Evolutionary conservation across 2,329 filamentous ascomycete genomes (phyloP).

Genomic region (Colletotrichum tamarilloi): DNA sequence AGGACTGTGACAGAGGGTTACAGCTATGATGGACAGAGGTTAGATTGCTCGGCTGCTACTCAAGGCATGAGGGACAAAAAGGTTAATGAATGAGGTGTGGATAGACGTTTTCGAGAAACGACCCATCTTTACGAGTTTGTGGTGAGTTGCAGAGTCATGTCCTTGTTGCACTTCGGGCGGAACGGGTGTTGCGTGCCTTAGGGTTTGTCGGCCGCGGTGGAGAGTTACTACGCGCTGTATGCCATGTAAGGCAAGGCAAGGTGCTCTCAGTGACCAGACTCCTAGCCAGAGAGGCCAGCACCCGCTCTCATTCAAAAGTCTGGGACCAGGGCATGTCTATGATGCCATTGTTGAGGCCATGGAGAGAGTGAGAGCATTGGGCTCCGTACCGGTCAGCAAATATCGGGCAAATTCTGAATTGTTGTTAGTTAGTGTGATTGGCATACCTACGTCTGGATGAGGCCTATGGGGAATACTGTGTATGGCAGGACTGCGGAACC

Average conservation of each 20-base stretch:
- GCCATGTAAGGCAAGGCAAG: background rate
- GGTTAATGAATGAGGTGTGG: conserved; percentile 25
- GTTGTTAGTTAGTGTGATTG: background rate
- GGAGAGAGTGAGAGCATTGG: background rate
- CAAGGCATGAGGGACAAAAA: conserved; percentile 17
- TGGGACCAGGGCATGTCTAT: background rate
- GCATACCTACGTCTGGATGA: background rate
- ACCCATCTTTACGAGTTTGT: conserved; percentile 29
- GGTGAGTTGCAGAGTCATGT: conserved; percentile 26
- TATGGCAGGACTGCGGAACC: background rate
- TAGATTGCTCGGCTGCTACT: background rate
- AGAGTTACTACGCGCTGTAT: background rate
- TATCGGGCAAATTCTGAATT: background rate
- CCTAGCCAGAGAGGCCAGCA: background rate
- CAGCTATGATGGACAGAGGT: background rate
- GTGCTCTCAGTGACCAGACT: background rate
- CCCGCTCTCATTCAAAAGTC: background rate
- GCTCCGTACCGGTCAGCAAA: background rate
- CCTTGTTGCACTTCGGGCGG: conserved; percentile 10
- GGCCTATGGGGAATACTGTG: background rate
- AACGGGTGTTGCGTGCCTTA: conserved; percentile 24
- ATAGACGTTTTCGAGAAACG: conserved; percentile 16
- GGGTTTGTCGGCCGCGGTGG: conserved; percentile 9
- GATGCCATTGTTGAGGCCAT: conserved; percentile 4
- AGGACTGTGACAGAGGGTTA: background rate